Conservation (phyloP, 2,329 filamentous ascomycete genomes). For the Pseudodiploospora longispora region DNA sequence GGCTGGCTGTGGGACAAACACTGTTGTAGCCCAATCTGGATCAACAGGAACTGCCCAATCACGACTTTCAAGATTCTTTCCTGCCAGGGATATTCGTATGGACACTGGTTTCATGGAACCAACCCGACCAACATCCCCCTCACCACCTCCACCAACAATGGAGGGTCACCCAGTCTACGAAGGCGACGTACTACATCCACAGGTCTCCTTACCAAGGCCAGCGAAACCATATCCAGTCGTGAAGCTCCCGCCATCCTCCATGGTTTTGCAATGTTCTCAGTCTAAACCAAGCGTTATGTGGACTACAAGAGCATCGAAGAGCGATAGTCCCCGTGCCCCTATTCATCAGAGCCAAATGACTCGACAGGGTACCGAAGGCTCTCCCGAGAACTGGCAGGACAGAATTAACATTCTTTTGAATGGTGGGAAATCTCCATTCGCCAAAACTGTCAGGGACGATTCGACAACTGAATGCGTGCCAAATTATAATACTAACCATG, state of each 20-base stretch:
- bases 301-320: slow-evolving; percentile 25
- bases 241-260: slow-evolving; percentile 59
- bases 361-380: slow-evolving; percentile 25
- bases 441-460: slow-evolving; percentile 54
- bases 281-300: slow-evolving; percentile 23
- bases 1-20: slow-evolving; percentile 17
- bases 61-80: slow-evolving; percentile 55
- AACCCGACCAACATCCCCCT: slow-evolving; percentile 48
- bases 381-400: slow-evolving; percentile 61
- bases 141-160: slow-evolving; percentile 64
- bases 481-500: slow-evolving; percentile 42
- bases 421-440: slow-evolving; percentile 52
- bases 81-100: slow-evolving; percentile 40
- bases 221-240: slow-evolving; percentile 57
- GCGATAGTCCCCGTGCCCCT: slow-evolving; percentile 19
- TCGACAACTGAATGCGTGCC: slow-evolving; percentile 60
- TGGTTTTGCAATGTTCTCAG: slow-evolving; percentile 16
- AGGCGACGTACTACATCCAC: slow-evolving; percentile 55
- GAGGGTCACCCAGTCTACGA: slow-evolving; percentile 65
- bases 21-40: slow-evolving; percentile 20
- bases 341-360: slow-evolving; percentile 13
- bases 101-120: slow-evolving; percentile 31
- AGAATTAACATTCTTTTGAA: slow-evolving; percentile 74
- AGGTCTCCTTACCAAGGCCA: slow-evolving; percentile 59
- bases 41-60: slow-evolving; percentile 33